These are phyloP conservation scores for apple (Malus domestica) DNA, from an alignment of 306 rosid species.

Conservation along the genomic window DNA sequence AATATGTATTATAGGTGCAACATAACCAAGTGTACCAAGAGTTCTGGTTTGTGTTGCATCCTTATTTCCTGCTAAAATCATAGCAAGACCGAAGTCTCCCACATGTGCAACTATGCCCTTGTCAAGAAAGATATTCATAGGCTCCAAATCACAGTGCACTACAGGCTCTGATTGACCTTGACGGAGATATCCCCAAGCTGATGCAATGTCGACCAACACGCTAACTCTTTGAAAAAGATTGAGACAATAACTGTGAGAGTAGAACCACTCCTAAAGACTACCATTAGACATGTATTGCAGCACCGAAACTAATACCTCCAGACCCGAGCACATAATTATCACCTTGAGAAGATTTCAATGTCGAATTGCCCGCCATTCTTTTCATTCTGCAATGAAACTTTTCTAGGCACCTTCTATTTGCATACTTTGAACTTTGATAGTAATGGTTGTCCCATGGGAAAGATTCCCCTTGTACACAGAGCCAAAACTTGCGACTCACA, in stretches of 20 bases:
- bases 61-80: too few relatives aligned
- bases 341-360: constrained; percentile 18
- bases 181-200: too few relatives aligned
- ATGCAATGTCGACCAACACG: background rate
- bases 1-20: too few relatives aligned
- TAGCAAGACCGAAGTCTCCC: too few relatives aligned
- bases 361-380: background rate
- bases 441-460: constrained; percentile 1
- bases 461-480: constrained; percentile 1
- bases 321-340: background rate
- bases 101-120: too few relatives aligned
- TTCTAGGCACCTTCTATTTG: background rate
- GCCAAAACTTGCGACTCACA: constrained; percentile 13
- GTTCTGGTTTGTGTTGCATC: too few relatives aligned
- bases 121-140: too few relatives aligned
- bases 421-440: constrained; percentile 14
- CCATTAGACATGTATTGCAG: background rate
- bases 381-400: constrained; percentile 2
- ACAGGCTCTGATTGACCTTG: too few relatives aligned
- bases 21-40: too few relatives aligned
- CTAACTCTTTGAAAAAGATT: background rate
- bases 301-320: background rate
- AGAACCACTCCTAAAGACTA: background rate
- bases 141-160: too few relatives aligned
- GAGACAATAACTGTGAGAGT: background rate